Evolutionary conservation across 164 flowering plant species (phyloP), one percentile per base, ranked within the genome.

Genomic region (Dillenia suffruticosa): DNA sequence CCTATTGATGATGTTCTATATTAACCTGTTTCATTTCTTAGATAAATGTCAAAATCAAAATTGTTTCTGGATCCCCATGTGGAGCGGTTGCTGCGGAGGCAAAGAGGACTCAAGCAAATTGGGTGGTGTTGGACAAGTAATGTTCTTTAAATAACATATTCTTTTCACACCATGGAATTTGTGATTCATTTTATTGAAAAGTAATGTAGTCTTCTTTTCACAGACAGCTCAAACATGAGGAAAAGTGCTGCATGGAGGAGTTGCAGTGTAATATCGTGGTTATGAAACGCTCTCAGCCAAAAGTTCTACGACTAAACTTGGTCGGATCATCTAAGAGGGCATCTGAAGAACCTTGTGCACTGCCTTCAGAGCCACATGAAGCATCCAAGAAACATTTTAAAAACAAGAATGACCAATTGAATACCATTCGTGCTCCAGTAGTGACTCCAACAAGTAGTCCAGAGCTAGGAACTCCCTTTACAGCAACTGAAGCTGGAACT

Each of bases 51-150:
- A 94, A 81, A 77, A 86, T 91, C 46, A 91, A 94, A 70, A 70
- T 94, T 50, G 81, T 87, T 50, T 80, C 91, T 55, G 98, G 91
- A 48, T 80, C 91, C 5, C 90, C 97, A 22, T 67, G 79, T 69
- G 98, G 98, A n/a, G 82, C 90, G 6, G 98, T 94, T n/a, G 87
- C 97, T 72, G 87, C 84, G 13, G 98, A 90, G 72, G 83, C 90
- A 5, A 94, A 86, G 74, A 82, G 59, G 73, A 77, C 75, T 58
- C 84, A 86, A 70, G 95, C 95, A 46, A 81, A 61, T 67, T 94
- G 98, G 98, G 98, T 94, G 58, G 86, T 94, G 56, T 65, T 94
- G 66, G 98, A 94, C 87, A 91, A 84, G 98, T 94, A 90, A 82
- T 55, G 40, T 32, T 32, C 40, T 32, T 32, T 32, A 32, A 32